These are phyloP conservation scores for Malus fusca DNA, from an alignment of 306 rosid genomes.

Conservation along the genomic window DNA sequence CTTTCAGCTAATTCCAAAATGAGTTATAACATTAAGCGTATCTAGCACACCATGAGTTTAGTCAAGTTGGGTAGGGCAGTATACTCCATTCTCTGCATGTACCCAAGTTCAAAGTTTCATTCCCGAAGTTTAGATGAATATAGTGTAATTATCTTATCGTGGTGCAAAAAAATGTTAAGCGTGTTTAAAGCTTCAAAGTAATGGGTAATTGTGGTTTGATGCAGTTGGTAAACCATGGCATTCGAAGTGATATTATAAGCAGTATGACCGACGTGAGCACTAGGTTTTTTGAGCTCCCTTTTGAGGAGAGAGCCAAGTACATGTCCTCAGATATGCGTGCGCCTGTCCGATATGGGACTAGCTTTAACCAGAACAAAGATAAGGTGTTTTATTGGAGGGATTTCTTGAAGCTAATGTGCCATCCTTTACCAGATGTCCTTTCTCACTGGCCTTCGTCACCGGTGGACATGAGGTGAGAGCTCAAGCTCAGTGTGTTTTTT, in stretches of 20 bases:
- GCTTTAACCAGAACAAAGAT: conserved; percentile 71
- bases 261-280: conserved; percentile 53
- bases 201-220: not conserved
- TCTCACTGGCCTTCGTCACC: conserved; percentile 84
- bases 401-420: conserved; percentile 69
- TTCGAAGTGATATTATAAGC: conserved; percentile 40
- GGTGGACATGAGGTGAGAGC: conserved; percentile 44
- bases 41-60: too few species aligned
- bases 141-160: too few species aligned
- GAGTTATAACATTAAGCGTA: too few species aligned
- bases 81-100: too few species aligned
- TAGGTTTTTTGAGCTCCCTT: conserved; percentile 66
- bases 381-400: conserved; percentile 82
- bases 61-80: too few species aligned
- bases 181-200: not conserved
- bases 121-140: too few species aligned
- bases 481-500: not conserved
- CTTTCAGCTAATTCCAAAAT: too few species aligned
- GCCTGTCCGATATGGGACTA: conserved; percentile 75
- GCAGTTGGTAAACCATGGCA: conserved; percentile 77
- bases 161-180: not conserved
- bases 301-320: conserved; percentile 68
- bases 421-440: conserved; percentile 47
- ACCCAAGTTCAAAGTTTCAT: too few species aligned
- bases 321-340: conserved; percentile 62